A percentile compares a stretch with the other conserved stretches of the same genome.
Conservation (phyloP, 257 asterid genomes). For the Solanum etuberosum region DNA sequence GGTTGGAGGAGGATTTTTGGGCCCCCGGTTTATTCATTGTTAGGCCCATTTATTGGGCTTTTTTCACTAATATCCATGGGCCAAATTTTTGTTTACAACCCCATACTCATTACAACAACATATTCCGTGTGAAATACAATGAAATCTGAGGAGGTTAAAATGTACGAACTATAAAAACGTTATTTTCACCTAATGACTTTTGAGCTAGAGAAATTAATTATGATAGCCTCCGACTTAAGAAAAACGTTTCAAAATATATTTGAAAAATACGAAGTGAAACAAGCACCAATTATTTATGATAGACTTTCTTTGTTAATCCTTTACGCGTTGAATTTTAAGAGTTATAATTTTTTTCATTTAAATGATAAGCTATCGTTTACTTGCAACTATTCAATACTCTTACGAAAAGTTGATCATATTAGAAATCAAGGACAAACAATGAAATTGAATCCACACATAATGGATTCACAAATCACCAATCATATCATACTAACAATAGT, state of each 20-base stretch:
- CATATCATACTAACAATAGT: neutral
- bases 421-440: no score
- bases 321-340: neutral
- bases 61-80: neutral
- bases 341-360: no score
- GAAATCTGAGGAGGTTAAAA: neutral
- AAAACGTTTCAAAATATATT: neutral
- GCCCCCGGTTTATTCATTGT: neutral
- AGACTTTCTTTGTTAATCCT: neutral
- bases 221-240: rapidly evolving
- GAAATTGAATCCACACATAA: neutral
- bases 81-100: neutral
- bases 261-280: neutral
- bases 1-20: neutral
- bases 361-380: neutral
- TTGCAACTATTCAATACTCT: neutral
- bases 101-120: no score
- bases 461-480: neutral
- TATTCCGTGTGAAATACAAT: neutral
- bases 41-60: neutral
- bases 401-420: neutral
- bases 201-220: neutral
- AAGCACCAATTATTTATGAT: neutral
- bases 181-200: neutral
- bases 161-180: rapidly evolving